Conservation (phyloP, 139 green algal species). For the Chlamydomonas schloesseri region DNA sequence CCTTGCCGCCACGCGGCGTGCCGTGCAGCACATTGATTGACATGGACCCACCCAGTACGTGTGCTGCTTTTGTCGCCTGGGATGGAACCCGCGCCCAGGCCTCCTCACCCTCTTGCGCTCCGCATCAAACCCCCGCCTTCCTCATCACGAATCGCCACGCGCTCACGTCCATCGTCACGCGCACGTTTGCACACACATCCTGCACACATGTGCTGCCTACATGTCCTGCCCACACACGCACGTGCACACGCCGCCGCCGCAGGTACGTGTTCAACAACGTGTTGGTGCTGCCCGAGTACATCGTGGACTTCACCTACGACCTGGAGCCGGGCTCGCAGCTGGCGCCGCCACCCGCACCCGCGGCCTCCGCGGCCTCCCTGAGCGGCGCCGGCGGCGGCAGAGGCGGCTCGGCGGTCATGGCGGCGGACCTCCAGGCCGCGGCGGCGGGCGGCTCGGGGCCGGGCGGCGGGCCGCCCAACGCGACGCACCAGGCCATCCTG, state of each 20-base stretch:
- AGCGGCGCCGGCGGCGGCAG: neutral
- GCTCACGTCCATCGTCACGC: no score
- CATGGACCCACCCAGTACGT: no score
- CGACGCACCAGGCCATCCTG: constrained; percentile 17
- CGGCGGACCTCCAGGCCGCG: neutral
- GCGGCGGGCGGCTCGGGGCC: neutral
- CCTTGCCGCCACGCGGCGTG: no score
- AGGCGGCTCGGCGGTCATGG: neutral
- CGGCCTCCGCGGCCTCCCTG: neutral
- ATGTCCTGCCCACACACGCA: no score
- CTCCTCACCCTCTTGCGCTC: no score
- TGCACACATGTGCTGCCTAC: no score
- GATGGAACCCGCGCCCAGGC: no score
- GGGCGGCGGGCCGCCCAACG: neutral
- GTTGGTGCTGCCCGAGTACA: constrained; percentile 81
- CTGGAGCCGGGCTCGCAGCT: neutral
- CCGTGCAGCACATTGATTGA: no score
- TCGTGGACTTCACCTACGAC: constrained; percentile 76
- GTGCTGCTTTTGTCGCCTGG: no score
- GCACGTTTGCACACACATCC: no score
- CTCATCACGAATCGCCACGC: no score
- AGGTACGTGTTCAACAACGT: constrained; percentile 74
- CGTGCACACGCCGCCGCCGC: neutral
- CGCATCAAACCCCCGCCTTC: no score
- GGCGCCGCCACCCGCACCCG: neutral